Base-by-base conservation (phyloP, 768 basidiomycete species). In the Termitomyces sp. region DNA sequence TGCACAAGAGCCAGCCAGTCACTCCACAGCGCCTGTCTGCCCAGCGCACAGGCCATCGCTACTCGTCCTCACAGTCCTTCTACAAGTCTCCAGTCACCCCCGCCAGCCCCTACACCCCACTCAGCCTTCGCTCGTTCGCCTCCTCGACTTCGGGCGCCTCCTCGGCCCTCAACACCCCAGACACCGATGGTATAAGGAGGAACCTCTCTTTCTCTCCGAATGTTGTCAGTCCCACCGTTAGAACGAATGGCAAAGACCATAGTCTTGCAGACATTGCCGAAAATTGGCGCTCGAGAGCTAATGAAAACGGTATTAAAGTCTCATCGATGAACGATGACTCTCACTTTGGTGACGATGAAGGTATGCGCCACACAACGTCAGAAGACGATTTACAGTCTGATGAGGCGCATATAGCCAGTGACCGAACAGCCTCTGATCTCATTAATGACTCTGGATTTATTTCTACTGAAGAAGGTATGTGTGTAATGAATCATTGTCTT, bases 251-350 rank as follows among this genome's bases (percentile, higher is more conserved):
- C 53, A 70, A 72, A 59, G 77, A 77, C 60, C 74, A 76, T 59
- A 79, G 76, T 62, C 72, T 84, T 22, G 80, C 82, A 15, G 83
- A 86, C 65, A 78, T 84, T 36, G 79, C 85, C 5, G 77, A 79
- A 32, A 88, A 81, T 65, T 91, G 89, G 89, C 78, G 88, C 53
- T 83, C 80, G 29, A 76, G 87, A 47, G 85, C 87, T 48, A 83
- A 74, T 54, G 84, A 87, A 60, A 84, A 88, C 58, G 86, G 86
- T 40, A 88, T 89, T 56, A 85, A 79, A 66, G 84, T 88, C 49
- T 73, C 80, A 25, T 69, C 74, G 36, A 69, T 75, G 10, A 69
- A 67, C 56, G 86, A 86, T 57, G 80, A 82, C 36, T 67, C 72
- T n/a, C 66, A 70, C 44, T 73, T 69, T 60, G 68, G 66, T 32